phyloP scores from a whole-genome alignment of 1,284 basidiomycete species.

The Cryptococcus depauperatus region DNA sequence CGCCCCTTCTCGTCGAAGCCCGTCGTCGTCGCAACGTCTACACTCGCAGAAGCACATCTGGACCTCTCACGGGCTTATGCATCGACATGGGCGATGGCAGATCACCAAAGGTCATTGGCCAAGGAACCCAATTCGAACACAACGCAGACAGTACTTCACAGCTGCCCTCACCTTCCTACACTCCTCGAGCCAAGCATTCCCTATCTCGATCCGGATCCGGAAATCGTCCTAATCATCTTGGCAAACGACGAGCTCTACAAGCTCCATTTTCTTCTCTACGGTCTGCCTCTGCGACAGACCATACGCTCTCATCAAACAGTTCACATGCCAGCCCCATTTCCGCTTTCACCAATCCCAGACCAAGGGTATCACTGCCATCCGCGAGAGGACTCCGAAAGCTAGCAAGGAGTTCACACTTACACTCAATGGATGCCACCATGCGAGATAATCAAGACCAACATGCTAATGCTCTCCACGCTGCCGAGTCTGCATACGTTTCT shows the following conservation, averaged over 20 bases:
- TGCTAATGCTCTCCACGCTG: no score
- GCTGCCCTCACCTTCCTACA: slow-evolving; percentile 10
- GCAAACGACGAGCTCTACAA: slow-evolving; percentile 9
- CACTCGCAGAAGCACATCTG: slow-evolving; percentile 11
- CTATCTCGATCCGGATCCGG: slow-evolving; percentile 7
- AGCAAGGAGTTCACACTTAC: slow-evolving; percentile 35
- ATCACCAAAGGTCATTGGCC: slow-evolving; percentile 22
- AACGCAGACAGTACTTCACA: not conserved
- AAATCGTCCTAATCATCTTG: slow-evolving; percentile 2
- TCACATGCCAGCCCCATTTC: not conserved
- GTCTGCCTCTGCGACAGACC: slow-evolving; percentile 14
- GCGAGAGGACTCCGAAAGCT: slow-evolving; percentile 10
- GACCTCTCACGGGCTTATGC: slow-evolving; percentile 30
- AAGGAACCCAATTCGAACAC: slow-evolving; percentile 5
- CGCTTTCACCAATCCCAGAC: not conserved
- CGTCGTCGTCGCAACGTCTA: slow-evolving; percentile 19
- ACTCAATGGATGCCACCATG: slow-evolving; percentile 30
- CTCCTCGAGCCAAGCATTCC: slow-evolving; percentile 3
- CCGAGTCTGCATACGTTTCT: no score
- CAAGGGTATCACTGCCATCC: not conserved
- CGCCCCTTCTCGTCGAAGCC: slow-evolving; percentile 27
- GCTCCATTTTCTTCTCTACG: slow-evolving; percentile 7
- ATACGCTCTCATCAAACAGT: no score
- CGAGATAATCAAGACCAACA: no score
- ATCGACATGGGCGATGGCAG: slow-evolving; percentile 31